Evolutionary conservation across 768 basidiomycete genomes (phyloP).

Genomic region (Mycena haematopus): DNA sequence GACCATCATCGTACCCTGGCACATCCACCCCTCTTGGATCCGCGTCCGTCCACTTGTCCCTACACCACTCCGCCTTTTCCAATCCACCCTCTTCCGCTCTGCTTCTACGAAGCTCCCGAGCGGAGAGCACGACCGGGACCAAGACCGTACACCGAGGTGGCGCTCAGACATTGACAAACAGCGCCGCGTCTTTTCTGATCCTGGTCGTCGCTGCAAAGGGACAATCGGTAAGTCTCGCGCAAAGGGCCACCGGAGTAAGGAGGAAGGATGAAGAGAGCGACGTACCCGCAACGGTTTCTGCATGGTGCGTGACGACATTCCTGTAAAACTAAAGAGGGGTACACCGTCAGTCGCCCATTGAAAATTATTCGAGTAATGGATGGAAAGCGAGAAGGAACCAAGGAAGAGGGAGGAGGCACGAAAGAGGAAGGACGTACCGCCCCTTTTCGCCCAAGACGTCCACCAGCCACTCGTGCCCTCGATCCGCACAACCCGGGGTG

Average conservation of each 20-base stretch:
- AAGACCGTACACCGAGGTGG: no score
- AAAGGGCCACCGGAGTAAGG: not conserved
- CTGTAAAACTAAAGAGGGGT: no score
- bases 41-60: no score
- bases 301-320: conserved; percentile 81
- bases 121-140: no score
- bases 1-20: no score
- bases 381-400: not conserved
- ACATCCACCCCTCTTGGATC: no score
- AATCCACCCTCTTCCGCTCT: not conserved
- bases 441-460: conserved; percentile 98
- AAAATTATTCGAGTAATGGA: no score
- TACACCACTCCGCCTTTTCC: no score
- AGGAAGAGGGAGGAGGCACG: conserved; percentile 21
- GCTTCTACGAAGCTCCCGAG: no score
- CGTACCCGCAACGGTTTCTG: conserved; percentile 80
- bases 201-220: conserved; percentile 83
- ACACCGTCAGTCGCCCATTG: not conserved
- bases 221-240: not conserved
- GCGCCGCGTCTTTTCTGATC: conserved; percentile 70
- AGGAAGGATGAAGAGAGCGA: not conserved
- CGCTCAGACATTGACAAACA: conserved; percentile 56
- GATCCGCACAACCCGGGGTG: conserved; percentile 94
- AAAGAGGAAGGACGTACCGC: conserved; percentile 56
- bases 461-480: conserved; percentile 89